Conservation (phyloP, 2,329 filamentous ascomycete species). For the Talaromyces islandicus region DNA sequence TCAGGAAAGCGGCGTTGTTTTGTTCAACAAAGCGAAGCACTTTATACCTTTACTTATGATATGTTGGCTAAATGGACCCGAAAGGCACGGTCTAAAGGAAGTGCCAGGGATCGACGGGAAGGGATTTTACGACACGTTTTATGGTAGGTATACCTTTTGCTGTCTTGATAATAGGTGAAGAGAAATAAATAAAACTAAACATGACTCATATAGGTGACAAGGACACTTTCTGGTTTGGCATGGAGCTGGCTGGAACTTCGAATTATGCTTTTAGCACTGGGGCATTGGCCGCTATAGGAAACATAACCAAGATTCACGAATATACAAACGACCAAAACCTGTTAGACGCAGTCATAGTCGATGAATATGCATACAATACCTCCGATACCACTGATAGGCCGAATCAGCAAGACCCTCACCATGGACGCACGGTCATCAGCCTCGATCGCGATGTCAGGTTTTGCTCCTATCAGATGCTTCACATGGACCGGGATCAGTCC, state of each 20-base stretch:
- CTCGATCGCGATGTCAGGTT: neutral
- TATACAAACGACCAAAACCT: too few species aligned
- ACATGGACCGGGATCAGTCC: slow-evolving; percentile 35
- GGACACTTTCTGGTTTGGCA: slow-evolving; percentile 48
- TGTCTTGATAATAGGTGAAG: too few species aligned
- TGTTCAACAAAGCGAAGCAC: slow-evolving; percentile 42
- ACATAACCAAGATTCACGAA: slow-evolving; percentile 1
- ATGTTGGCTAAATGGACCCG: neutral
- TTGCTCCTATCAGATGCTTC: slow-evolving; percentile 42
- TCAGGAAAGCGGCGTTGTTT: slow-evolving; percentile 44
- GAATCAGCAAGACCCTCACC: too few species aligned
- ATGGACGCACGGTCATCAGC: slow-evolving; percentile 16
- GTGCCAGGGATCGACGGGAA: neutral
- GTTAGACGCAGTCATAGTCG: too few species aligned
- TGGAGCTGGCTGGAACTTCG: slow-evolving; percentile 39
- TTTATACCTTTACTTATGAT: neutral
- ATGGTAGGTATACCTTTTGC: slow-evolving; percentile 13
- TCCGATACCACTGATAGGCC: too few species aligned
- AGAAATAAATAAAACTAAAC: slow-evolving; percentile 13
- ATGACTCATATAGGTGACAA: slow-evolving; percentile 35
- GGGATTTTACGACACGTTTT: slow-evolving; percentile 38
- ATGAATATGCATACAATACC: too few species aligned
- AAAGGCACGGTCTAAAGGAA: neutral
- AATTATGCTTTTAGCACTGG: slow-evolving; percentile 42
- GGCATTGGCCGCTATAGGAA: slow-evolving; percentile 23